phyloP scores from a whole-genome alignment of 306 rosid species.

The Cucurbita maxima region DNA sequence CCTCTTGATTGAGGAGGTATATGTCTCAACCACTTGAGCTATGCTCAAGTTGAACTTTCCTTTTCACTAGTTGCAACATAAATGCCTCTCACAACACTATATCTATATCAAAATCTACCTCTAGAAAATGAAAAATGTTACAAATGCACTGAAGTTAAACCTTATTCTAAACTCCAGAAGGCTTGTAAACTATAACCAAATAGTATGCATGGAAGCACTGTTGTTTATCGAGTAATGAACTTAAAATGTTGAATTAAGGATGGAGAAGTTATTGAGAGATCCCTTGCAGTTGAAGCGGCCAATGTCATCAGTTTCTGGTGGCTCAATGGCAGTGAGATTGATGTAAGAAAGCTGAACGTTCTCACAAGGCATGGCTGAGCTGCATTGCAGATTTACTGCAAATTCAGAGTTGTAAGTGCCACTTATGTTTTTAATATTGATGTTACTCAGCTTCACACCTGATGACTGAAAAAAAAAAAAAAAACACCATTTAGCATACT shows the following conservation, averaged over 20 bases:
- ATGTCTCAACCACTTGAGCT: background rate
- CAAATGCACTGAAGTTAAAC: background rate
- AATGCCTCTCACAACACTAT: background rate
- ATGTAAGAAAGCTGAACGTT: background rate
- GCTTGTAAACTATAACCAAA: no score
- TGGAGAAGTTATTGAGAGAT: background rate
- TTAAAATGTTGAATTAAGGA: slow-evolving; percentile 1
- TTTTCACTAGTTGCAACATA: background rate
- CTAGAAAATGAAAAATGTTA: background rate
- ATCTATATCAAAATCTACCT: background rate
- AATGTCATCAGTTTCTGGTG: background rate
- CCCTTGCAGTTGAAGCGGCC: slow-evolving; percentile 3
- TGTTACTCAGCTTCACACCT: slow-evolving; percentile 3
- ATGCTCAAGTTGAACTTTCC: background rate
- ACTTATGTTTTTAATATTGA: background rate
- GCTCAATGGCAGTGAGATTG: background rate
- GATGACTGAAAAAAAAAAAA: background rate
- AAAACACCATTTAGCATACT: background rate
- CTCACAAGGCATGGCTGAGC: background rate
- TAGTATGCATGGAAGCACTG: background rate
- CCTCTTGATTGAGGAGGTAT: background rate
- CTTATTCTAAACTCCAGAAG: background rate
- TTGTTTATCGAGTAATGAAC: background rate
- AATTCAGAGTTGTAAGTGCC: slow-evolving; percentile 4
- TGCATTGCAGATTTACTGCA: background rate